Base-by-base conservation (phyloP, 352 stramenopile genomes). In the Globisporangium camurandrum region DNA sequence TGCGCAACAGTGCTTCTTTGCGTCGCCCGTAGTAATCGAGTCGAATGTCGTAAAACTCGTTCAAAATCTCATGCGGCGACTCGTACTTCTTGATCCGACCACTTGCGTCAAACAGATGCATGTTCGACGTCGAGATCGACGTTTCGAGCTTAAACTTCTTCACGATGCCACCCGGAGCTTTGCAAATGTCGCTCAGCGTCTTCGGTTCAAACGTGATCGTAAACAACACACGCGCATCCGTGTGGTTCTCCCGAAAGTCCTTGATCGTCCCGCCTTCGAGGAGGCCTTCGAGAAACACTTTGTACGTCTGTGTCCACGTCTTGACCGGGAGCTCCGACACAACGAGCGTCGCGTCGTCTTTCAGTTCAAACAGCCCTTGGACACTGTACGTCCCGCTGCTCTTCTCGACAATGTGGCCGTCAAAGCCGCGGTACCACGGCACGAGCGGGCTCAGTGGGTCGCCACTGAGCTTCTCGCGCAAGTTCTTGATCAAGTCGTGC, bases 261-360 rank as follows among this genome's bases (percentile, higher is more conserved):
- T 95, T 95, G 59, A 97, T 94, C 27, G 71, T 84, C 16, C 64
- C 70, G 0, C 64, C 80, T 27, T 97, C 89, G 12, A 96, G 65
- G 54, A 98, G 75, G 16, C 75, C 82, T 37, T 98, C 74, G 36
- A 99, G 71, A 46, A 89, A 91, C 20, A 95, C 71, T 68, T 99
- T 99, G 76, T 99, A 99, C 22, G 86, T 71, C 54, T 97, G 88
- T 1, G 96, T 99, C 96, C 96, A 99, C 6, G 67, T 69, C 40
- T 97, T 95, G 4, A 99, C 75, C 2, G 96, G 96, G 28, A 99
- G 83, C 55, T 99, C 96, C 3, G 86, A 96, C 46, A 99, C 96
- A 33, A 92, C 67, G n/a, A 98, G 62, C 10, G 89, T 96, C 42
- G 67, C 93, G 5, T 95, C 82, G 46, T 96, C 82, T 3, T 54